phyloP scores from a whole-genome alignment of 306 rosid genomes.

The Fragaria iinumae region DNA sequence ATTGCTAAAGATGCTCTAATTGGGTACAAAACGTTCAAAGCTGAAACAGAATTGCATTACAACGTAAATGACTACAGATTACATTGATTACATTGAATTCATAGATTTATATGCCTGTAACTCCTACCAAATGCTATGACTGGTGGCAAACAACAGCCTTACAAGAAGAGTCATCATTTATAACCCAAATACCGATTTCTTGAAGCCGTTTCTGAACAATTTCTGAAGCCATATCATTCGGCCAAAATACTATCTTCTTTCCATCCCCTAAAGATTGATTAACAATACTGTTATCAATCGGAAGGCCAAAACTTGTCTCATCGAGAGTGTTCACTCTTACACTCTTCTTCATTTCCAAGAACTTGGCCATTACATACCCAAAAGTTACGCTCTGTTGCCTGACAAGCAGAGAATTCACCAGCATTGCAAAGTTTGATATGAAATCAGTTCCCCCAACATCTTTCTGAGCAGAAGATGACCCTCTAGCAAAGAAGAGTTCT shows the following conservation, averaged over 20 bases:
- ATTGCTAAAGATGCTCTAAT: too few species aligned
- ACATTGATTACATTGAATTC: background rate
- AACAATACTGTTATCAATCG: slow-evolving; percentile 31
- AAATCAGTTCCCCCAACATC: slow-evolving; percentile 44
- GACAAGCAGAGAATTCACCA: slow-evolving; percentile 39
- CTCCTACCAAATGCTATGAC: slow-evolving; percentile 39
- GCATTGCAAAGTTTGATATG: slow-evolving; percentile 34
- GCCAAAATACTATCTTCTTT: slow-evolving; percentile 62
- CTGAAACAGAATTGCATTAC: background rate
- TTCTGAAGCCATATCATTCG: slow-evolving; percentile 39
- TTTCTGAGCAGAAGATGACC: slow-evolving; percentile 50
- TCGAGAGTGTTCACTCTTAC: slow-evolving; percentile 30
- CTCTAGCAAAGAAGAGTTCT: slow-evolving; percentile 50
- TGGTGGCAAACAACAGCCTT: slow-evolving; percentile 75
- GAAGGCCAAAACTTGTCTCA: slow-evolving; percentile 36
- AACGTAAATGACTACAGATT: background rate
- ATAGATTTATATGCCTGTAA: background rate
- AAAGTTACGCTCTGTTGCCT: slow-evolving; percentile 42
- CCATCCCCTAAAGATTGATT: slow-evolving; percentile 38
- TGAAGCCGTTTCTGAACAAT: slow-evolving; percentile 53
- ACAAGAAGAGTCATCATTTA: slow-evolving; percentile 71
- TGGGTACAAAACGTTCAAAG: background rate
- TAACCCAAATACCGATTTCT: slow-evolving; percentile 62
- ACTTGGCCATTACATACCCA: slow-evolving; percentile 33
- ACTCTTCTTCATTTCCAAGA: slow-evolving; percentile 31